These are phyloP conservation scores for Pseudotsuga menziesii DNA, from an alignment of 75 land plant genomes.

Conservation along the genomic window DNA sequence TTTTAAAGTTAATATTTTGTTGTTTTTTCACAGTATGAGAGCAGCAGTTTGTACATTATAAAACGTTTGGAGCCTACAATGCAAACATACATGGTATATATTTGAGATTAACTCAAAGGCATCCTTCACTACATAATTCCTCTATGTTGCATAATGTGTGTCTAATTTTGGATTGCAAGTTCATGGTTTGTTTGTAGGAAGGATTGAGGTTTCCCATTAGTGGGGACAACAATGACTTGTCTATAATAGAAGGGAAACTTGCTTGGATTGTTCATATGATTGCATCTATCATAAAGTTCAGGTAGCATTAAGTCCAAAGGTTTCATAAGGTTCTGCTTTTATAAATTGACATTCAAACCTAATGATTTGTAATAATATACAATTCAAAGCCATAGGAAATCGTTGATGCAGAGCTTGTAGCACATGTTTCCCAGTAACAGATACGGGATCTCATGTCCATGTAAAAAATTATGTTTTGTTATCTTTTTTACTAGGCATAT, in stretches of 20 bases:
- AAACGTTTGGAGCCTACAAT: slow-evolving; percentile 82
- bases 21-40: slow-evolving; percentile 65
- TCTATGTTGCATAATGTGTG: background rate
- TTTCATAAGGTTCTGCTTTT: background rate
- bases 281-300: slow-evolving; percentile 79
- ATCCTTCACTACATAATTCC: background rate
- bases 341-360: background rate
- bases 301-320: slow-evolving; percentile 24
- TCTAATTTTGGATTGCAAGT: no score
- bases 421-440: slow-evolving; percentile 87
- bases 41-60: slow-evolving; percentile 68
- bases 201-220: slow-evolving; percentile 46
- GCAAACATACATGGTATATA: slow-evolving; percentile 67
- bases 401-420: slow-evolving; percentile 96
- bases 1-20: background rate
- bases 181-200: slow-evolving; percentile 36
- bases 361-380: slow-evolving; percentile 16
- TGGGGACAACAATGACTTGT: slow-evolving; percentile 47
- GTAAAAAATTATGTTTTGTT: slow-evolving; percentile 19
- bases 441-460: slow-evolving; percentile 80
- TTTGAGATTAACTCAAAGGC: background rate
- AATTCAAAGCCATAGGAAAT: slow-evolving; percentile 88
- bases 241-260: slow-evolving; percentile 79
- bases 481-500: background rate
- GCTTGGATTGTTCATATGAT: slow-evolving; percentile 95